Base-by-base conservation (phyloP, 805 yeast genomes). In the Candida ortonii region DNA sequence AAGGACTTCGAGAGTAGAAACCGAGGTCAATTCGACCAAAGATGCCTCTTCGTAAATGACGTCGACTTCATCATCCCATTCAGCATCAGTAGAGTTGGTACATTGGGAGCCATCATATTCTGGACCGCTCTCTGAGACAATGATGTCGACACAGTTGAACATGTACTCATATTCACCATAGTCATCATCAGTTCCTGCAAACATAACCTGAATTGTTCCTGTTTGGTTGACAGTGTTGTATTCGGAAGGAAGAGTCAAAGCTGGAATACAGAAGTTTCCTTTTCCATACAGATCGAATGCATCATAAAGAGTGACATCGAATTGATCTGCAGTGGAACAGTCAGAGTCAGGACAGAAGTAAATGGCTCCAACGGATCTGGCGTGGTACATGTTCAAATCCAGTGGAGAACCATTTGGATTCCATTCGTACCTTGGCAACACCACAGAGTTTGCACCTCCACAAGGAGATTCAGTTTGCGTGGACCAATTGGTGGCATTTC, bases 331-430 rank as follows among this genome's bases (percentile, higher is more conserved):
- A 10, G 41, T 31, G 11, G 44, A 30, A 41, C 62, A 57, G 7
- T 40, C 26, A 8, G 33, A 39, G 8, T 36, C 31, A 11, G 51
- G 49, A 41, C 62, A 57, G 38, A 46, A 52, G 33, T 50, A 54
- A 18, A 57, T 39, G 2, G 54, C 56, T 24, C 53, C 56, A 24
- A 57, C 49, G 9, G 56, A 30, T 7, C 26, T 20, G 3, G 21
- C 6, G 37, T 55, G 62, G 31, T 42, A 46, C 39, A 43, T 32
- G 17, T 30, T 29, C 6, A 54, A 13, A 16, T 53, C 60, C 15
- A 57, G 8, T 17, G 62, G 61, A 4, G 61, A 57, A 4, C 62
- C 61, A 3, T 38, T 25, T n/a, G 59, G 55, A 29, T 53, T 57
- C 61, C 60, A 57, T 21, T 42, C 26, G 20, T 25, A 57, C 39